Base-by-base conservation (phyloP, 176 grass and related monocot genomes). In the Melocanna baccifera region DNA sequence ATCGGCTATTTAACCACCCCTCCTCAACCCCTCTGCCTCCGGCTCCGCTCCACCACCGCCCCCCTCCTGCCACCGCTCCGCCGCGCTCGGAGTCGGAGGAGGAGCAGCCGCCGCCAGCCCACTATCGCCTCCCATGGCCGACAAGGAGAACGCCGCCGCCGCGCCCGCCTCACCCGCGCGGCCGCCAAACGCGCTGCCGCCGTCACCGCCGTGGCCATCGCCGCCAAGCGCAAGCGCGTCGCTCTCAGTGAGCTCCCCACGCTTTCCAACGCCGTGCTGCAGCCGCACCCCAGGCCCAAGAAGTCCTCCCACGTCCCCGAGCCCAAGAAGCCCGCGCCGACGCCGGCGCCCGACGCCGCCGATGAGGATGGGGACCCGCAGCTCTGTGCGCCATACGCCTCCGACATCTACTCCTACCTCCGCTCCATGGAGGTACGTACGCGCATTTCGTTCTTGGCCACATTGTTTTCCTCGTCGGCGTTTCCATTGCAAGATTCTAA, bases 341-440 rank as follows among this genome's bases (percentile, higher is more conserved):
- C 30, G 2, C 23, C 62, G 61, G 55, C 62, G 19, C 4, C 25
- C 25, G 22, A 7, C 1, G 51, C 26, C 3, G 76, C 1, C 4
- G 86, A 81, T 6, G 83, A 51, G 55, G 14, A 48, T 3, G 89
- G 81, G 2, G 92, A 91, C 22, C 64, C 83, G 34, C 86, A 73
- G 93, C 86, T 81, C 40, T 87, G 80, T 62, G 77, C 55, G 25
- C 94, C 83, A 30, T 96, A 91, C 75, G 91, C 84, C 4, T 73
- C 81, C 19, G 94, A 96, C 83, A 96, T 96, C 67, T 86, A 93
- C 73, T 85, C 87, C 20, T 96, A 96, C 84, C 94, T 96, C 67
- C 86, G 89, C 47, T 91, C 88, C 58, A 91, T 96, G 88, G 94
- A 96, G 89, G 92, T 89, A 79, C 3, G 58, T 18, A 28, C 63